These are phyloP conservation scores for Euphrasia arctica DNA, from an alignment of 305 asterid species.

Conservation along the genomic window DNA sequence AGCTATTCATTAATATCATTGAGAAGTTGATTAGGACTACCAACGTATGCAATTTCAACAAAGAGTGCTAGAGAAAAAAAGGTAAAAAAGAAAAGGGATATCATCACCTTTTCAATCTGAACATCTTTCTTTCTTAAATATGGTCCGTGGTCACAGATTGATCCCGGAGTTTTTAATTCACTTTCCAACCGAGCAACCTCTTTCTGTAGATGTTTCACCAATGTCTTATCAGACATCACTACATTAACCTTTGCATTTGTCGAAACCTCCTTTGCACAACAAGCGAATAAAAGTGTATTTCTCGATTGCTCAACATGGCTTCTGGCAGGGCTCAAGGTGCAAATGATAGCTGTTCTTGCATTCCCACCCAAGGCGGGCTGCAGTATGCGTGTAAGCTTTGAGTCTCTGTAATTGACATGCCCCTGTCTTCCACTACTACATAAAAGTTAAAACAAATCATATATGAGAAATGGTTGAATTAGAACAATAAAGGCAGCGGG, in stretches of 20 bases:
- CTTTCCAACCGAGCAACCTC: constrained; percentile 95
- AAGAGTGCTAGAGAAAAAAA: constrained; percentile 1
- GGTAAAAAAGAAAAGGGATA: constrained; percentile 14
- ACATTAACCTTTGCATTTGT: constrained; percentile 96
- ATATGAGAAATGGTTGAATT: constrained; percentile 9
- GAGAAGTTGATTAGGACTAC: background rate
- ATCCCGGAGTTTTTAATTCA: constrained; percentile 77
- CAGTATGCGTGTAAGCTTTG: constrained; percentile 91
- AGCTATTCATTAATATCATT: background rate
- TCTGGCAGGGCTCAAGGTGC: constrained; percentile 93
- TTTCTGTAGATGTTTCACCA: constrained; percentile 95
- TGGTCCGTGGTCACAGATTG: constrained; percentile 62
- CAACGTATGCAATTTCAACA: background rate
- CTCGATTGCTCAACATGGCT: constrained; percentile 95
- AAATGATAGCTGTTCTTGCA: constrained; percentile 95
- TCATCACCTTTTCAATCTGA: constrained; percentile 80
- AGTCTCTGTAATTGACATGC: constrained; percentile 91
- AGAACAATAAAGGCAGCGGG: background rate
- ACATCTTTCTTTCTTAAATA: constrained; percentile 77
- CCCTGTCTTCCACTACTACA: constrained; percentile 96
- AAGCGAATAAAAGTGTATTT: constrained; percentile 93
- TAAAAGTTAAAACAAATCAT: constrained; percentile 20
- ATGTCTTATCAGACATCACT: constrained; percentile 96
- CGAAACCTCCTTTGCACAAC: constrained; percentile 92
- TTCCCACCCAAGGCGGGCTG: constrained; percentile 97